Conservation (phyloP, 352 stramenopile genomes). For the Phytophthora europaea region DNA sequence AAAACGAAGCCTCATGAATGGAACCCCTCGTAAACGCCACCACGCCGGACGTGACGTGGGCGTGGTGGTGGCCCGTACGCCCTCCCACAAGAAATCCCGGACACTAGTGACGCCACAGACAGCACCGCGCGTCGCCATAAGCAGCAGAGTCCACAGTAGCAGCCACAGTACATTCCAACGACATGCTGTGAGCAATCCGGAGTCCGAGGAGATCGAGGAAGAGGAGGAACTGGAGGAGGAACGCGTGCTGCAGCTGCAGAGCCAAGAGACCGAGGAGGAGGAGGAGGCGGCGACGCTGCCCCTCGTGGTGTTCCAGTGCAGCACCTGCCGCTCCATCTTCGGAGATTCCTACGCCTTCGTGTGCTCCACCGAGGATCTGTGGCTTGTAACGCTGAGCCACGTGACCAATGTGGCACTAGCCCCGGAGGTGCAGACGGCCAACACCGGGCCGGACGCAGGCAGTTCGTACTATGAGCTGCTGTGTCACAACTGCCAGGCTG, state of each 20-base stretch:
- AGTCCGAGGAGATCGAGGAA: slow-evolving; percentile 52
- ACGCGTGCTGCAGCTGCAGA: slow-evolving; percentile 13
- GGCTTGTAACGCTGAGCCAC: slow-evolving; percentile 80
- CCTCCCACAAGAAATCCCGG: slow-evolving; percentile 45
- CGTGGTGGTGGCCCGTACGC: slow-evolving; percentile 27
- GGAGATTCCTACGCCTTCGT: slow-evolving; percentile 88
- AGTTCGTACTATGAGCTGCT: slow-evolving; percentile 83
- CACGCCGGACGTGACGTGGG: slow-evolving; percentile 30
- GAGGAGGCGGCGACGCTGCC: slow-evolving; percentile 66
- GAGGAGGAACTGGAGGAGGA: slow-evolving; percentile 38
- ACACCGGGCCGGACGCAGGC: slow-evolving; percentile 58
- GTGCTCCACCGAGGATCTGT: slow-evolving; percentile 74
- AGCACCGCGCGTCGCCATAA: slow-evolving; percentile 1
- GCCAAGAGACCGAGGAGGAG: slow-evolving; percentile 36
- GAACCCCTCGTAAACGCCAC: slow-evolving; percentile 68
- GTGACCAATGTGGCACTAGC: slow-evolving; percentile 71
- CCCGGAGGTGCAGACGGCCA: slow-evolving; percentile 63
- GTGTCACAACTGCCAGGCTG: slow-evolving; percentile 83
- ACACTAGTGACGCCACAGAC: slow-evolving; percentile 31
- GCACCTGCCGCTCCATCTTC: slow-evolving; percentile 85
- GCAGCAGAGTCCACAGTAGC: slow-evolving; percentile 12
- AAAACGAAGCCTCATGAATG: slow-evolving; percentile 27
- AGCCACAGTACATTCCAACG: slow-evolving; percentile 8
- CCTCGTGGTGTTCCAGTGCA: slow-evolving; percentile 88
- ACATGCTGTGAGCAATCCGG: slow-evolving; percentile 28